Conservation (phyloP, 148 eudicot species). For the Selenicereus undatus region DNA sequence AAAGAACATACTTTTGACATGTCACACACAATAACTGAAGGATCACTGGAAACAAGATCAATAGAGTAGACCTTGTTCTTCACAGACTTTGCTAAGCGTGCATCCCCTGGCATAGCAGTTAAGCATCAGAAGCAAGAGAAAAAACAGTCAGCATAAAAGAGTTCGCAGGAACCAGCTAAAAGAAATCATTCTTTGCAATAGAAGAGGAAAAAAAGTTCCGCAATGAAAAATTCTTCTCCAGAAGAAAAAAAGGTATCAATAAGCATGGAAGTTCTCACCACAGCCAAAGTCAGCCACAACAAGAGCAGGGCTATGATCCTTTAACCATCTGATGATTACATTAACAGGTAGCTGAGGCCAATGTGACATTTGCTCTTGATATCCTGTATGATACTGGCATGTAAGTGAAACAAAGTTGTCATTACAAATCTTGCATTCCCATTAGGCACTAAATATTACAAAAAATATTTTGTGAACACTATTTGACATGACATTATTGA, state of each 20-base stretch:
- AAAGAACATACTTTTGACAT: constrained; percentile 72
- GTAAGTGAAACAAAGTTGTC: constrained; percentile 32
- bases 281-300: constrained; percentile 95
- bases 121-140: not conserved
- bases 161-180: not conserved
- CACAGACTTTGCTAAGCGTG: constrained; percentile 72
- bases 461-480: not conserved
- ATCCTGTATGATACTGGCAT: constrained; percentile 94
- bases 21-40: constrained; percentile 95
- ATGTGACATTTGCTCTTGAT: constrained; percentile 95
- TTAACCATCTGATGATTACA: constrained; percentile 80
- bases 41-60: constrained; percentile 82
- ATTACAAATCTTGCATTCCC: constrained; percentile 4
- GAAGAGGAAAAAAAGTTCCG: not conserved
- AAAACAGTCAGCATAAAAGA: not conserved
- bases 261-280: constrained; percentile 46
- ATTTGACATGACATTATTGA: too few species aligned
- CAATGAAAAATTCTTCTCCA: not conserved
- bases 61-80: constrained; percentile 87
- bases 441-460: not conserved
- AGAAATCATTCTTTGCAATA: not conserved
- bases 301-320: constrained; percentile 65
- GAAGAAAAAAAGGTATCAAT: not conserved
- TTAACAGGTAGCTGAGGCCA: constrained; percentile 96
- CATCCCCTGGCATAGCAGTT: constrained; percentile 60